A percentile compares a stretch with the other conserved stretches of the same genome.
Conservation (phyloP, 1,139 yeast genomes). For the Geotrichum carabidarum region DNA sequence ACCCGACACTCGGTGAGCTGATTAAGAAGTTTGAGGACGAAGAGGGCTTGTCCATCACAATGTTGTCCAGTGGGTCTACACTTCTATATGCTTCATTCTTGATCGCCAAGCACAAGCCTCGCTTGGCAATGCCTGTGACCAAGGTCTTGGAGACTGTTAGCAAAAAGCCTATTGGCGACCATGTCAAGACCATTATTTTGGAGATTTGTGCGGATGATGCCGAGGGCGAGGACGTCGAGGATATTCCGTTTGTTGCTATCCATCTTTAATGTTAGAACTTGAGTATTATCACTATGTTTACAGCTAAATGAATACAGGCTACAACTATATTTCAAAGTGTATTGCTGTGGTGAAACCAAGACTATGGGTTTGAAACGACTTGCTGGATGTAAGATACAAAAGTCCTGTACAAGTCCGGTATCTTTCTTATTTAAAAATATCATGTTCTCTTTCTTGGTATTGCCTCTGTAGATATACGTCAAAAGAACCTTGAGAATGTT, state of each 20-base stretch:
- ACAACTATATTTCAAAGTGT: background rate
- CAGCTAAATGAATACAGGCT: background rate
- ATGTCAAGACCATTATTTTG: conserved; percentile 69
- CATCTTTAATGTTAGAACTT: conserved; percentile 18
- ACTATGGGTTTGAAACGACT: background rate
- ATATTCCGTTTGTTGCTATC: conserved; percentile 67
- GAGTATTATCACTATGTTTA: background rate
- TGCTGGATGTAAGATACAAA: no score
- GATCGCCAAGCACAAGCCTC: conserved; percentile 87
- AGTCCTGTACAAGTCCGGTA: no score
- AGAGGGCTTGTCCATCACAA: conserved; percentile 80
- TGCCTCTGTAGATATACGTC: no score
- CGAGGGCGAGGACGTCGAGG: conserved; percentile 89
- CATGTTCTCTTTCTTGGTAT: no score
- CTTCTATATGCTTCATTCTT: conserved; percentile 87
- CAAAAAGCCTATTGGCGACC: conserved; percentile 74
- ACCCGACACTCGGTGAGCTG: conserved; percentile 70
- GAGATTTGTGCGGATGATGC: conserved; percentile 91
- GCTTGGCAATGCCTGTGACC: conserved; percentile 62
- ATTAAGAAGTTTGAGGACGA: conserved; percentile 70
- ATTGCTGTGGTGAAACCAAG: background rate
- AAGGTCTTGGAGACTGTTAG: conserved; percentile 75
- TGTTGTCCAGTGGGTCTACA: conserved; percentile 90
- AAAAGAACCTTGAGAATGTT: no score
- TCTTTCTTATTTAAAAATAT: no score